A percentile compares a stretch with the other conserved stretches of the same genome.
Conservation (phyloP, 257 asterid genomes). For the Penstemon newberryi region DNA sequence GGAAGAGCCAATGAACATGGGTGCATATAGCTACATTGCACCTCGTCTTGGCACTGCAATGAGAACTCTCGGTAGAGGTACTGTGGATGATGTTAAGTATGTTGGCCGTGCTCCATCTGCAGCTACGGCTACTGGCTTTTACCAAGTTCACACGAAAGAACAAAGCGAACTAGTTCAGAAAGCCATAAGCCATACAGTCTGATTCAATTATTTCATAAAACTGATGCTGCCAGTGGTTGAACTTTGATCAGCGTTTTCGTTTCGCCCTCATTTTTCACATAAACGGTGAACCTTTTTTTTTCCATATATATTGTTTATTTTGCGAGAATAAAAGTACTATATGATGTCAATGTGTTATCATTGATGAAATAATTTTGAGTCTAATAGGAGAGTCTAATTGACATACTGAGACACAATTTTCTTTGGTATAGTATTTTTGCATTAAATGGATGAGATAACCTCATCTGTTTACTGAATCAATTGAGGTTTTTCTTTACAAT, state of each 20-base stretch:
- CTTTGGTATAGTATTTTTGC: background rate
- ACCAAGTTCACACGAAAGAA: slow-evolving; percentile 67
- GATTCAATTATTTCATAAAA: slow-evolving; percentile 45
- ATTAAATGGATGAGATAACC: slow-evolving; percentile 6
- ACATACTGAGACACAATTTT: background rate
- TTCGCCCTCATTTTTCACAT: background rate
- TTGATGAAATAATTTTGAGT: slow-evolving; percentile 27
- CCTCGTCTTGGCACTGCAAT: slow-evolving; percentile 82
- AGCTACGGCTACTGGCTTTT: slow-evolving; percentile 92
- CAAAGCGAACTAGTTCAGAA: slow-evolving; percentile 65
- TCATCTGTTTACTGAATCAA: background rate
- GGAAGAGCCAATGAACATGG: slow-evolving; percentile 98
- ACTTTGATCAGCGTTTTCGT: background rate
- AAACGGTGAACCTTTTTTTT: background rate
- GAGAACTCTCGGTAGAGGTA: slow-evolving; percentile 73
- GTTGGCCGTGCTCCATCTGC: slow-evolving; percentile 91
- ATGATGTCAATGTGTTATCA: background rate
- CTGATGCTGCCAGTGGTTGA: background rate
- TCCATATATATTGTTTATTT: background rate
- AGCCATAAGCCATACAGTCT: slow-evolving; percentile 72
- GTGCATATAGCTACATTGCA: slow-evolving; percentile 68
- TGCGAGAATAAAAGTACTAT: slow-evolving; percentile 27
- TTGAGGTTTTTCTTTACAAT: background rate
- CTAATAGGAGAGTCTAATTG: background rate
- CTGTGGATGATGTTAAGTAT: slow-evolving; percentile 69